Base-by-base conservation (phyloP, 1,284 basidiomycete genomes). In the Omphalotus olearius region DNA sequence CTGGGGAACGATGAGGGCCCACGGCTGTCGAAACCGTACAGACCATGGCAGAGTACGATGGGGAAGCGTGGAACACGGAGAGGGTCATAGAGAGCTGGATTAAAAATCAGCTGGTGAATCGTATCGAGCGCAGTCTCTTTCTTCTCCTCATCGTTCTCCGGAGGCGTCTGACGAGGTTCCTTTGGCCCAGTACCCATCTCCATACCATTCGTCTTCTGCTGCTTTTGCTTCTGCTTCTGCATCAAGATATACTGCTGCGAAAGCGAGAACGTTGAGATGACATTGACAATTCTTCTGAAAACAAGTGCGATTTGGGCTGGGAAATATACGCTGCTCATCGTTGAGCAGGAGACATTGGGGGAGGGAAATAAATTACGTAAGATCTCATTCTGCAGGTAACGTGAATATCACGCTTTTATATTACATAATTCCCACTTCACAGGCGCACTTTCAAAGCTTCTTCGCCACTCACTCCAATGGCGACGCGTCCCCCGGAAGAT, bases 21-120 rank as follows among this genome's bases (percentile, higher is more conserved):
- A 58, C 91, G 75, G 39, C 93, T 83, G 63, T 96, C 93, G 65
- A 98, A 99, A 6, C 97, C 96, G 62, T 98, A 98, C 1, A 99
- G 74, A 20, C 93, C 94, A 70, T 99, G 96, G 62, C 93, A 98
- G 13, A 99, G 77, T 0, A 97, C 93, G 56, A 99, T 89, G 2
- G 94, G 93, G 66, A 93, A 83, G 11, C 91, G 79, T 0, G 96
- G 96, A 5, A 78, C 78, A 52, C 91, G 78, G 20, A 92, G 61
- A 0, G 88, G 90, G 54, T 91, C 79, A 60, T 80, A 87, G 17
- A 95, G 72, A 0, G 79, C 74, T 6, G 91, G 88, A 59, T 86
- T 83, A 50, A 72, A 71, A 63, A 95, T 81, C 14, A 94, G 75
- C 42, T 76, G 73, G 65, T 91, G 88, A 5, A 95, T 89, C 7